Evolutionary conservation across 2,329 filamentous ascomycete species (phyloP), one percentile per base, ranked within the genome.

Genomic region (Didymellaceae sp.): DNA sequence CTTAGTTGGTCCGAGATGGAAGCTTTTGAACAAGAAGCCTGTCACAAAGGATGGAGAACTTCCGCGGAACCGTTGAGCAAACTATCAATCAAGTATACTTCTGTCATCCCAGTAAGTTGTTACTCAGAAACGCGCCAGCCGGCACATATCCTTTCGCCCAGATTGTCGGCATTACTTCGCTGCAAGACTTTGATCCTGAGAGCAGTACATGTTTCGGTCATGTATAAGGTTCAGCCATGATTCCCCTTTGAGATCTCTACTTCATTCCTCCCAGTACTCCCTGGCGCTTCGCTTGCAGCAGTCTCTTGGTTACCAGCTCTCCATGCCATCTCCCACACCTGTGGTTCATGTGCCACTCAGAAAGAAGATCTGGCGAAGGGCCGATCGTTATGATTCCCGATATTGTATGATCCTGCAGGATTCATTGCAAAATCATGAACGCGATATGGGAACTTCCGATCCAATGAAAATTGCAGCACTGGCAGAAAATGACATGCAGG

Each of bases 151-250:
- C 41, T 32, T 51, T 28, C 25, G n/a, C 17, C 14, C 30, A 34
- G 18, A 31, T 21, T 17, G 14, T 18, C 47, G 47, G 47, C 47
- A 21, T 40, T 51, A 37, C 47, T 45, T 45, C 35, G 47, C 41
- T 30, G 41, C 18, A 21, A 21, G 22, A 34, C 8, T 30, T 20
- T 51, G 18, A 18, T n/a, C 22, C 10, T 14, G 11, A 6, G 30
- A 17, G 11, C 24, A 13, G 21, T 31, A 18, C 13, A n/a, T n/a
- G n/a, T 26, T 14, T 18, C 21, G 26, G n/a, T 34, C n/a, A 30
- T 28, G 35, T 20, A 35, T 31, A 9, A 49, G 7, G 25, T 20
- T 13, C 16, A 21, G 22, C 44, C 47, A 22, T 35, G 47, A 45
- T 22, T 30, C 5, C 18, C n/a, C n/a, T n/a, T n/a, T n/a, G n/a